These are phyloP conservation scores for Rhizophagus clarus DNA, from an alignment of 192 early-diverging fungal species.

Conservation along the genomic window DNA sequence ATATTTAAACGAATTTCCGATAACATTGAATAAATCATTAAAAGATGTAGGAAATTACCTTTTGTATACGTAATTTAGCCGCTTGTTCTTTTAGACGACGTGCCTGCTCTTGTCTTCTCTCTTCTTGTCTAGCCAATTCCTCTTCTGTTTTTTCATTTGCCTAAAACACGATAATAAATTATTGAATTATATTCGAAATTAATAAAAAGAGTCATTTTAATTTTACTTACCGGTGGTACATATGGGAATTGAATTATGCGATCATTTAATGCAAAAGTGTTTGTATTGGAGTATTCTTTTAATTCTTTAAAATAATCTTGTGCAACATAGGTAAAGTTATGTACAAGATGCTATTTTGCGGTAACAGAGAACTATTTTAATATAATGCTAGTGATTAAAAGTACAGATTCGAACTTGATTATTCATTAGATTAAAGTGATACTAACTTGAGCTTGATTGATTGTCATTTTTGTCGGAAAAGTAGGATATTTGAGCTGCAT, in stretches of 20 bases:
- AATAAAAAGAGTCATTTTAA: background rate
- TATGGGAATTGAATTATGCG: conserved; percentile 83
- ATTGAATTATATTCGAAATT: background rate
- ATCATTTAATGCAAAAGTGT: conserved; percentile 65
- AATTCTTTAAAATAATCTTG: conserved; percentile 77
- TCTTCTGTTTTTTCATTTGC: conserved; percentile 78
- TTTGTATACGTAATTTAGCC: conserved; percentile 78
- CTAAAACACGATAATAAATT: conserved; percentile 30
- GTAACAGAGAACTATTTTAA: background rate
- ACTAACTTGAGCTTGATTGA: conserved; percentile 69
- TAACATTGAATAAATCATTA: background rate
- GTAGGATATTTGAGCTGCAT: conserved; percentile 90
- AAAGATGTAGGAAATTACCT: conserved; percentile 47
- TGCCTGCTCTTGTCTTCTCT: conserved; percentile 71
- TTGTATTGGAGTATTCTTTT: conserved; percentile 58
- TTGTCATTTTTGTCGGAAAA: conserved; percentile 82
- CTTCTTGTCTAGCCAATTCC: conserved; percentile 68
- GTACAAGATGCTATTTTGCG: conserved; percentile 61
- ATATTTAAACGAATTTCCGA: background rate
- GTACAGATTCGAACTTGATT: conserved; percentile 5
- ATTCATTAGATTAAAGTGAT: conserved; percentile 4
- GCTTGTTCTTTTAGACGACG: conserved; percentile 79
- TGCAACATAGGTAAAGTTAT: conserved; percentile 70
- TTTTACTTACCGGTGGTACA: conserved; percentile 52
- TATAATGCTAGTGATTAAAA: conserved; percentile 4